Conservation (phyloP, 2,329 filamentous ascomycete genomes). For the Biscogniauxia marginata region DNA sequence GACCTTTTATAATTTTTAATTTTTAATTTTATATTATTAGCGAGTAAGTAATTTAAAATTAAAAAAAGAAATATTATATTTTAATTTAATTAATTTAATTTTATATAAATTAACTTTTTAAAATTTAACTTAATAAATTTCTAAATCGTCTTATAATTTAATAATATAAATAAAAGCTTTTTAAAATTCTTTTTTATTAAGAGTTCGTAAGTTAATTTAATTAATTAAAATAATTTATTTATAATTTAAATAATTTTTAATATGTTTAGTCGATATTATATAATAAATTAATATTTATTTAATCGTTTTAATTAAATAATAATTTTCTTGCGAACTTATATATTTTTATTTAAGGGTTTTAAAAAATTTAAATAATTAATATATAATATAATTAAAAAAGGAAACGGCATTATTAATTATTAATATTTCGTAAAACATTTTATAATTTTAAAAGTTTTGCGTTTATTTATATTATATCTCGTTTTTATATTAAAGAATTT, state of each 20-base stretch:
- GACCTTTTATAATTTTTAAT: neutral
- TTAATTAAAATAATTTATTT: neutral
- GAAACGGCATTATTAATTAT: too few relatives aligned
- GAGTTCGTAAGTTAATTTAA: neutral
- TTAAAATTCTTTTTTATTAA: neutral
- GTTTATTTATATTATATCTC: too few relatives aligned
- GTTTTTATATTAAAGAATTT: too few relatives aligned
- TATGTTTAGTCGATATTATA: constrained; percentile 1
- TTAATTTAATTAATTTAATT: too few relatives aligned
- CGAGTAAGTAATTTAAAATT: too few relatives aligned
- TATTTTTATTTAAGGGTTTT: neutral
- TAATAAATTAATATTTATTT: too few relatives aligned
- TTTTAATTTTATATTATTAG: neutral
- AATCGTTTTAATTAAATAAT: constrained; percentile 1
- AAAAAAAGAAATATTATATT: too few relatives aligned
- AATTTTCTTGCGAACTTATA: neutral
- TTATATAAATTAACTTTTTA: too few relatives aligned
- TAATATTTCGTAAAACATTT: constrained; percentile 1
- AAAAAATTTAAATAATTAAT: constrained; percentile 1
- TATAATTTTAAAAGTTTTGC: too few relatives aligned
- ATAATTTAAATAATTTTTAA: constrained; percentile 1
- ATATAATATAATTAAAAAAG: neutral
- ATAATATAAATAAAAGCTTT: neutral
- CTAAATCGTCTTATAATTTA: neutral
- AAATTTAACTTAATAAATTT: neutral